These are phyloP conservation scores for Orbilia brochopaga DNA, from an alignment of 2,329 filamentous ascomycete species.

Conservation along the genomic window DNA sequence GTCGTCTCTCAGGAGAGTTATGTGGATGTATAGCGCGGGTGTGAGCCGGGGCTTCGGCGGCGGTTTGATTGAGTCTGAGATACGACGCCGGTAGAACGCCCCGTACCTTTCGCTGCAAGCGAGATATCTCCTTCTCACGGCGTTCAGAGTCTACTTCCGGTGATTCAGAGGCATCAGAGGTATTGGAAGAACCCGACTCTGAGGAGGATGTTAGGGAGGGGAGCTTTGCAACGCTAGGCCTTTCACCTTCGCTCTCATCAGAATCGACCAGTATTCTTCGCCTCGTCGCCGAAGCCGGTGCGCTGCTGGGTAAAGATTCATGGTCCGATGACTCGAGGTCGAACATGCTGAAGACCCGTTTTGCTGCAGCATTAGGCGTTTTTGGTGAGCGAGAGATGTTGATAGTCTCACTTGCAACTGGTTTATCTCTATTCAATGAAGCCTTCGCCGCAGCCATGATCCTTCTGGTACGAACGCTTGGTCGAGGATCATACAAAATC, in stretches of 20 bases:
- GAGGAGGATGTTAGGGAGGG: neutral
- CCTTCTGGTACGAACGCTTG: constrained; percentile 15
- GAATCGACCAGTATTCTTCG: constrained; percentile 25
- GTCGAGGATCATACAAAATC: constrained; percentile 5
- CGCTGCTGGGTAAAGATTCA: constrained; percentile 3
- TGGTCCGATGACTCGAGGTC: constrained; percentile 29
- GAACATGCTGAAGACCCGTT: constrained; percentile 24
- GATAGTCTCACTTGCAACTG: neutral
- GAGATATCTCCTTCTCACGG: constrained; percentile 30
- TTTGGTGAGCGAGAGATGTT: neutral
- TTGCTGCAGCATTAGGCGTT: constrained; percentile 1
- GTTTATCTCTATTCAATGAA: constrained; percentile 4
- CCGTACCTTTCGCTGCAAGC: constrained; percentile 29
- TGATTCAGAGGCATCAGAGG: constrained; percentile 12
- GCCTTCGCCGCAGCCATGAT: constrained; percentile 29
- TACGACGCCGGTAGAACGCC: constrained; percentile 47
- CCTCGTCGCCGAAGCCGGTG: constrained; percentile 20
- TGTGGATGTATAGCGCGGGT: neutral
- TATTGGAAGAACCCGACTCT: neutral
- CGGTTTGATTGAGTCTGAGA: constrained; percentile 34
- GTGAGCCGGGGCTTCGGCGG: constrained; percentile 5
- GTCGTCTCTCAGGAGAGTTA: constrained; percentile 25
- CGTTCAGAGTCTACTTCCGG: constrained; percentile 13
- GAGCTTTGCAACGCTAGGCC: constrained; percentile 7
- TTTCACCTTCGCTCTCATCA: constrained; percentile 28